Conservation (phyloP, 2,329 filamentous ascomycete species). For the Fusarium tjaetaba region DNA sequence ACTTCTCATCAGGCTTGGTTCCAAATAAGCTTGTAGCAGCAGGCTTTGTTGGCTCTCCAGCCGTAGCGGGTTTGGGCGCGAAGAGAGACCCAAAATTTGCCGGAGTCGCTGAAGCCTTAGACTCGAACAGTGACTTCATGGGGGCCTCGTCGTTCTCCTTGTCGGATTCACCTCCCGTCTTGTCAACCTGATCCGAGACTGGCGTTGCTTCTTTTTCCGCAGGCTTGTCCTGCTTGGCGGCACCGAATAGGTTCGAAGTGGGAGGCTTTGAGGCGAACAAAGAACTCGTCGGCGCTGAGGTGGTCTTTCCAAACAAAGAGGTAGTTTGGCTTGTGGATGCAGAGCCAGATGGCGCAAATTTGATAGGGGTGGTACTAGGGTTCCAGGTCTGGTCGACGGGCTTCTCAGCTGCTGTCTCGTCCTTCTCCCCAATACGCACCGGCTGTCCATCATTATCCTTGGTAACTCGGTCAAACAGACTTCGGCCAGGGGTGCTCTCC, state of each 20-base stretch:
- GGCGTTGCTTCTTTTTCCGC: slow-evolving; percentile 43
- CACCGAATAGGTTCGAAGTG: slow-evolving; percentile 50
- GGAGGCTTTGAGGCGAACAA: slow-evolving; percentile 52
- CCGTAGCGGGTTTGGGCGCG: slow-evolving; percentile 44
- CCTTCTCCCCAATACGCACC: slow-evolving; percentile 51
- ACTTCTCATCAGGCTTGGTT: slow-evolving; percentile 46
- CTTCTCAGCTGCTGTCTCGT: slow-evolving; percentile 39
- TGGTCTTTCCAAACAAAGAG: slow-evolving; percentile 47
- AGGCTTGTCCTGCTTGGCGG: slow-evolving; percentile 46
- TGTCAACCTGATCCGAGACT: slow-evolving; percentile 42
- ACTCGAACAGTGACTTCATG: slow-evolving; percentile 48
- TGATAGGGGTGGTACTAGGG: slow-evolving; percentile 63
- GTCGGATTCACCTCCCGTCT: slow-evolving; percentile 54
- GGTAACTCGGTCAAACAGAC: slow-evolving; percentile 66
- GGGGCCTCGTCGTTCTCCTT: slow-evolving; percentile 55
- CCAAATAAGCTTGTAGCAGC: slow-evolving; percentile 50
- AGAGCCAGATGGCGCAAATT: slow-evolving; percentile 56
- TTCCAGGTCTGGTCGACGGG: slow-evolving; percentile 54
- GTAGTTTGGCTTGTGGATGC: slow-evolving; percentile 44
- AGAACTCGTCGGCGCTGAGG: slow-evolving; percentile 45
- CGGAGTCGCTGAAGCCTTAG: slow-evolving; percentile 46
- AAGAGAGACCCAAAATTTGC: slow-evolving; percentile 47
- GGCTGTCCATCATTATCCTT: slow-evolving; percentile 62
- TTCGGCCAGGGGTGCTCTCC: slow-evolving; percentile 58
- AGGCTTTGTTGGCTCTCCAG: slow-evolving; percentile 43